Percentiles rank a stretch among this genome's conserved stretches.
Evolutionary conservation across 257 asterid genomes (phyloP).

Genomic region (Plectranthus barbatus): DNA sequence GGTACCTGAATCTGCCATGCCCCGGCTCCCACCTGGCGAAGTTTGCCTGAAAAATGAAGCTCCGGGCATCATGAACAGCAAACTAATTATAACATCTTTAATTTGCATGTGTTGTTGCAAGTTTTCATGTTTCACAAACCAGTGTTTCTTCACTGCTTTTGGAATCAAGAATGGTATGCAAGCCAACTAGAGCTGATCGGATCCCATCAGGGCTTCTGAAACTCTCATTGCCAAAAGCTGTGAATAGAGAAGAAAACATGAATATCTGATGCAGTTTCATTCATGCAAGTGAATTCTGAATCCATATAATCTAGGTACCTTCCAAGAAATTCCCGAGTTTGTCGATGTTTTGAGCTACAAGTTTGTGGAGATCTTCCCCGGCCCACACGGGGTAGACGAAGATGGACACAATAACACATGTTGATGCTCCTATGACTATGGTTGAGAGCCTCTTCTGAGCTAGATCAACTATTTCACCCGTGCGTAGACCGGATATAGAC

Average conservation of each 20-base stretch:
- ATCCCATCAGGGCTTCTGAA: conserved; percentile 20
- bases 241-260: background rate
- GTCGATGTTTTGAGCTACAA: conserved; percentile 40
- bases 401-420: conserved; percentile 49
- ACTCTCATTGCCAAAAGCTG: conserved; percentile 48
- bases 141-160: conserved; percentile 44
- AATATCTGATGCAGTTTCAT: background rate
- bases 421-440: conserved; percentile 49
- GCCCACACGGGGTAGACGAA: conserved; percentile 70
- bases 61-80: too few species aligned
- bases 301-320: conserved; percentile 23
- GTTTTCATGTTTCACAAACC: conserved; percentile 27
- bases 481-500: conserved; percentile 53
- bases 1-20: conserved; percentile 59
- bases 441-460: conserved; percentile 53
- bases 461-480: conserved; percentile 38
- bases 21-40: conserved; percentile 87
- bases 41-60: conserved; percentile 39
- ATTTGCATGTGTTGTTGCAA: background rate
- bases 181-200: conserved; percentile 17
- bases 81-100: too few species aligned
- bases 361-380: conserved; percentile 69
- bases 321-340: conserved; percentile 51
- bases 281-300: too few species aligned
- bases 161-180: conserved; percentile 49